Evolutionary conservation across 495 filamentous ascomycete species (phyloP), one percentile per base, ranked within the genome.

Genomic region (Lophium mytilinum): DNA sequence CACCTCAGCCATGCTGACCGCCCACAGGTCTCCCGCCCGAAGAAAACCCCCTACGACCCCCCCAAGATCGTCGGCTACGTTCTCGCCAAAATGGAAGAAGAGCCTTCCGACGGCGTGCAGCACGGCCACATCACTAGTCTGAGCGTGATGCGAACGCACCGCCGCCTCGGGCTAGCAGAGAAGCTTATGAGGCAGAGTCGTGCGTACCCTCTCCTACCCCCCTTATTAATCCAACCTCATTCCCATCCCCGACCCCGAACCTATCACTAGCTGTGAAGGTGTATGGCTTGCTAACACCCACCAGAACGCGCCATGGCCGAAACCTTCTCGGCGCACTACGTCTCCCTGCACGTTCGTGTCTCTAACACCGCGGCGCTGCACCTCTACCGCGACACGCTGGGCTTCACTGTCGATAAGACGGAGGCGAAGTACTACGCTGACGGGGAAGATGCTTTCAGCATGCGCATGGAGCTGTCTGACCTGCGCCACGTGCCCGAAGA

Each of bases 51-150:
- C n/a, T 89, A 92, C 66, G 84, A 93, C 66, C 91, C 94, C 54
- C 93, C 93, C 39, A 91, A 95, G 75, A 94, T 97, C 43, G 93
- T 97, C n/a, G 93, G 93, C 58, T 98, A 98, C 72, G 93, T 98
- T 14, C 83, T 98, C 24, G 92, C 93, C 39, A 98, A 98, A 80
- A 97, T 98, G 94, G 93, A 98, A 72, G 93, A 98, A 75, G 93
- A 97, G 73, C 93, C 93, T 0, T 67, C 83, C 56, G 90, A 97
- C 71, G 90, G 90, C 35, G 75, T 94, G 53, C 88, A 85, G 69
- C 93, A 96, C 78, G 93, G 93, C 18, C 93, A 98, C 73, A 98
- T 98, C 71, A 98, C 93, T 2, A 87, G 82, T 70, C 72, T 98
- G 59, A 90, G 85, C 72, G 93, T 98, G 21, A 98, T 97, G 94